These are phyloP conservation scores for Scleromitrula shiraiana DNA, from an alignment of 2,329 filamentous ascomycete species.

Conservation along the genomic window DNA sequence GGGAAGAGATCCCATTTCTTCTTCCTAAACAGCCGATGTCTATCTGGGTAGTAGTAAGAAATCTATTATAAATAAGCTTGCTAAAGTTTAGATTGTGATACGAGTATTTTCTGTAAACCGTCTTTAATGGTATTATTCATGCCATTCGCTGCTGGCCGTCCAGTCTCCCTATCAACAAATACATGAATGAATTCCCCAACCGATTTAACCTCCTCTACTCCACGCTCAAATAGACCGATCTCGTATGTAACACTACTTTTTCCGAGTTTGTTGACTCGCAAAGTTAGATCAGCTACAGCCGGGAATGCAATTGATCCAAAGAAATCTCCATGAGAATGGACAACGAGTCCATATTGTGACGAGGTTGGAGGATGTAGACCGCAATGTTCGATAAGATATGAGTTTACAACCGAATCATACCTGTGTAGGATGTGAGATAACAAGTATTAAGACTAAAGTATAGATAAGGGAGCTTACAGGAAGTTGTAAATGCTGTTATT, in stretches of 20 bases:
- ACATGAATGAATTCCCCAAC: conserved; percentile 85
- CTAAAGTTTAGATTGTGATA: conserved; percentile 28
- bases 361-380: conserved; percentile 63
- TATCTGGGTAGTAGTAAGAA: too few species aligned
- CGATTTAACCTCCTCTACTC: conserved; percentile 65
- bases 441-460: background rate
- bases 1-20: too few species aligned
- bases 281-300: conserved; percentile 68
- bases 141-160: conserved; percentile 56
- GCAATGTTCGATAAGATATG: conserved; percentile 76
- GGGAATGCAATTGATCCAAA: conserved; percentile 78
- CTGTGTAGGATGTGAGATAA: conserved; percentile 30
- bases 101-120: conserved; percentile 50
- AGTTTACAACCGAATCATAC: conserved; percentile 86
- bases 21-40: too few species aligned
- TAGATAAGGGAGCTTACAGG: conserved; percentile 40
- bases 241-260: conserved; percentile 87
- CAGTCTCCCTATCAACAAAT: conserved; percentile 69
- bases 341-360: conserved; percentile 72
- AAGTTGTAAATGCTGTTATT: conserved; percentile 87
- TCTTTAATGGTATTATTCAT: conserved; percentile 53
- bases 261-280: conserved; percentile 77
- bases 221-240: conserved; percentile 74
- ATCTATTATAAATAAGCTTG: background rate
- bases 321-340: conserved; percentile 79